phyloP scores from a whole-genome alignment of 179 eudicot species.

The Patellifolia procumbens region DNA sequence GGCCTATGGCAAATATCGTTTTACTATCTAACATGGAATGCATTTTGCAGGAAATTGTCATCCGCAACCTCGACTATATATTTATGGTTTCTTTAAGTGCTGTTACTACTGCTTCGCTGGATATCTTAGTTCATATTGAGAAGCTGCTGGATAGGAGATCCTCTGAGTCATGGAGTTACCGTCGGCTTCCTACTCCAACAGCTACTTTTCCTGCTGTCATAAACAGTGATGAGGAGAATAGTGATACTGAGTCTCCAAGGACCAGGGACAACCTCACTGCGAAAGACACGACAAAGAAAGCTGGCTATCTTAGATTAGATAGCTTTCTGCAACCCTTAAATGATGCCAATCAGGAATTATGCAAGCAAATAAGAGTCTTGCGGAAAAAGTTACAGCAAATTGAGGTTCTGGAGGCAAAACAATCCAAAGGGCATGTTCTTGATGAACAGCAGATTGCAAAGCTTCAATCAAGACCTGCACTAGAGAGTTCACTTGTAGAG shows the following conservation, averaged over 20 bases:
- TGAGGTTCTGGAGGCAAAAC: constrained; percentile 90
- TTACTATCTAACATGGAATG: constrained; percentile 11
- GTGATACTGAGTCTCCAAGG: constrained; percentile 55
- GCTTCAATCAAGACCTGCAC: constrained; percentile 55
- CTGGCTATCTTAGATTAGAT: constrained; percentile 43
- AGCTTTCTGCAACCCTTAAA: constrained; percentile 55
- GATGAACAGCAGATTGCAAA: constrained; percentile 94
- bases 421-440: constrained; percentile 65
- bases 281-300: constrained; percentile 35
- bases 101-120: constrained; percentile 66
- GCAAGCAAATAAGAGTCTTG: constrained; percentile 62
- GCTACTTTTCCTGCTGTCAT: constrained; percentile 88
- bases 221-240: constrained; percentile 82
- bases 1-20: not conserved
- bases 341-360: constrained; percentile 45
- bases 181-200: constrained; percentile 89
- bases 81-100: constrained; percentile 64
- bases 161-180: constrained; percentile 90
- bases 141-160: constrained; percentile 69
- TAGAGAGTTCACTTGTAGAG: constrained; percentile 73
- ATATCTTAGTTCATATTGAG: constrained; percentile 75
- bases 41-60: constrained; percentile 74
- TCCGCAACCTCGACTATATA: constrained; percentile 87
- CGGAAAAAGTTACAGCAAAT: constrained; percentile 95
- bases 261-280: constrained; percentile 48